These are phyloP conservation scores for Penicillium turbatum DNA, from an alignment of 495 filamentous ascomycete genomes.

Conservation along the genomic window DNA sequence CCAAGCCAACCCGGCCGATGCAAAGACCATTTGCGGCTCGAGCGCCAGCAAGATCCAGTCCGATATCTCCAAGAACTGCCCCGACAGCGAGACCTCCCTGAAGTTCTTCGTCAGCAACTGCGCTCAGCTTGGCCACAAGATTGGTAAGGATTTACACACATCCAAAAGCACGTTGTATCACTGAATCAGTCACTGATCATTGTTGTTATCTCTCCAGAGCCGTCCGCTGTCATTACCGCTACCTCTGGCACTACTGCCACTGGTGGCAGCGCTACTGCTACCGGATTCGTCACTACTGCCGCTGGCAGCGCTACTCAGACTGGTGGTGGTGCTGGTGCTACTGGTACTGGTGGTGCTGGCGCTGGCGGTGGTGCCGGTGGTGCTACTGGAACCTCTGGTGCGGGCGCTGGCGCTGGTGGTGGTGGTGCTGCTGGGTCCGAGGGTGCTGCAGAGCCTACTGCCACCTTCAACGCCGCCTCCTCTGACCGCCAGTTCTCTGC, in stretches of 20 bases:
- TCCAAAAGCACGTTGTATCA: neutral
- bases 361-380: conserved; percentile 6
- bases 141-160: conserved; percentile 28
- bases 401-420: neutral
- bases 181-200: conserved; percentile 4
- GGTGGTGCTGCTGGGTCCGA: neutral
- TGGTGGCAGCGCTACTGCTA: conserved; percentile 22
- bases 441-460: conserved; percentile 4
- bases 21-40: conserved; percentile 30
- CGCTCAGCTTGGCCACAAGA: conserved; percentile 28
- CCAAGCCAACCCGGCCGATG: conserved; percentile 28
- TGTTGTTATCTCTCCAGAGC: conserved; percentile 3
- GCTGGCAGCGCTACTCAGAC: conserved; percentile 3
- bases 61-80: conserved; percentile 27
- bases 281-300: conserved; percentile 8
- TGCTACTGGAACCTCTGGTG: neutral
- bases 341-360: neutral
- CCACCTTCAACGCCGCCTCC: conserved; percentile 11
- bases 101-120: conserved; percentile 33
- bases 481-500: conserved; percentile 31
- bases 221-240: neutral
- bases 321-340: neutral
- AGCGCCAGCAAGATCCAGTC: conserved; percentile 29
- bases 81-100: conserved; percentile 28
- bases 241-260: conserved; percentile 16